Evolutionary conservation across 2,329 filamentous ascomycete species (phyloP).

Genomic region (Colletotrichum costaricense): DNA sequence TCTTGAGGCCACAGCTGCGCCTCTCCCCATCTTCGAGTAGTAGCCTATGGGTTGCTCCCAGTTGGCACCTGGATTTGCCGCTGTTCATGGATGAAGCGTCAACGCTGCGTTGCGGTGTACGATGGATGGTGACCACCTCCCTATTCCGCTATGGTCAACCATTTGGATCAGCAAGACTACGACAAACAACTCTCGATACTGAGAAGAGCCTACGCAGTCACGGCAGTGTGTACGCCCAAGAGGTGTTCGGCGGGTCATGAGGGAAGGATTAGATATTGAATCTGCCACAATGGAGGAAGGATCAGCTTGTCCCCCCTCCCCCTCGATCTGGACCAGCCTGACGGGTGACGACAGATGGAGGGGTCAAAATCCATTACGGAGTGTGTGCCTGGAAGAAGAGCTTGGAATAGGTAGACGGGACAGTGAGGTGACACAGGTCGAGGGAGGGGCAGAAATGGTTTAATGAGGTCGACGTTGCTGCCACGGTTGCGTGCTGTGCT

Average conservation of each 20-base stretch:
- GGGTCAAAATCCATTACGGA: neutral
- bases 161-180: neutral
- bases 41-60: neutral
- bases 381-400: neutral
- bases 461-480: slow-evolving; percentile 17
- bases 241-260: slow-evolving; percentile 4
- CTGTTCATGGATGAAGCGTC: neutral
- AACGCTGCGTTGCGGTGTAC: neutral
- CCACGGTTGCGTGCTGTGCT: neutral
- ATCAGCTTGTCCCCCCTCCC: slow-evolving; percentile 8
- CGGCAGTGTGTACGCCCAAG: neutral
- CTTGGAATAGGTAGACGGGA: neutral
- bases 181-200: neutral
- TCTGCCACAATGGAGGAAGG: slow-evolving; percentile 14
- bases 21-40: neutral
- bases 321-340: slow-evolving; percentile 10
- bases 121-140: neutral
- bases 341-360: slow-evolving; percentile 28
- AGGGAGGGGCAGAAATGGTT: slow-evolving; percentile 24
- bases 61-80: neutral
- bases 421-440: slow-evolving; percentile 11
- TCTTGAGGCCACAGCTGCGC: slow-evolving; percentile 8
- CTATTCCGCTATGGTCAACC: neutral
- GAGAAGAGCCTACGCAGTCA: neutral
- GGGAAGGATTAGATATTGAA: slow-evolving; percentile 1